Conservation (phyloP, 768 basidiomycete genomes). For the Xerocomellus dryophilus region DNA sequence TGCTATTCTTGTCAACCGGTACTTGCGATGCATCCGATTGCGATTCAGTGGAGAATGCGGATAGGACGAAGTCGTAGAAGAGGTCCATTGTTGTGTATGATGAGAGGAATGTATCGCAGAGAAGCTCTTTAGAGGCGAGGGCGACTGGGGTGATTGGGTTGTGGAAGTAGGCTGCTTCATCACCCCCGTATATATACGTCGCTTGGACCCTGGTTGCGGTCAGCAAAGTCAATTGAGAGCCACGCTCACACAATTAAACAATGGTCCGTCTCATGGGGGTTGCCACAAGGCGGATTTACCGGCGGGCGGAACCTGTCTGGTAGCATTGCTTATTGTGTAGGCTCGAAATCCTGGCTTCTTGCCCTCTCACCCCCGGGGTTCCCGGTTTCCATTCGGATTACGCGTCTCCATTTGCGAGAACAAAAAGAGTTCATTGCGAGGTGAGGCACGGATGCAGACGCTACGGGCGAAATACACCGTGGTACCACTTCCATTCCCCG, state of each 20-base stretch:
- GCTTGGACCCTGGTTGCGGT: not conserved
- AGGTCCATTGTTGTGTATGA: slow-evolving; percentile 19
- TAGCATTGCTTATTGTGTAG: too few species aligned
- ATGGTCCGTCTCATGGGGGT: not conserved
- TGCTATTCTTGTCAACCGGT: slow-evolving; percentile 10
- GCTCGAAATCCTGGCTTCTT: not conserved
- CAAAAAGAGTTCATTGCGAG: slow-evolving; percentile 17
- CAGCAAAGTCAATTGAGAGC: slow-evolving; percentile 15
- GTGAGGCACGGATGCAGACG: not conserved
- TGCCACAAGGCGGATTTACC: not conserved
- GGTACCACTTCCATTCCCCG: not conserved
- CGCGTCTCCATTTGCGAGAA: slow-evolving; percentile 13
- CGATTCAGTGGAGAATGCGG: not conserved
- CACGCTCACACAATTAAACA: not conserved
- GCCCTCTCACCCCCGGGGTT: not conserved
- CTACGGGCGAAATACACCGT: not conserved
- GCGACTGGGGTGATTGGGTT: slow-evolving; percentile 3
- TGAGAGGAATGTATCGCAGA: slow-evolving; percentile 5
- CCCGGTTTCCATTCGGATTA: slow-evolving; percentile 3
- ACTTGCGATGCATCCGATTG: slow-evolving; percentile 4
- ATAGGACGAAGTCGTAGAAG: not conserved
- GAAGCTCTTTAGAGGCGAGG: slow-evolving; percentile 4
- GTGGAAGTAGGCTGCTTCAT: not conserved
- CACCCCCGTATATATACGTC: slow-evolving; percentile 13
- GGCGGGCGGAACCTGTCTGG: too few species aligned